phyloP scores from a whole-genome alignment of 345 rosid genomes.

The Leavenworthia alabamica region DNA sequence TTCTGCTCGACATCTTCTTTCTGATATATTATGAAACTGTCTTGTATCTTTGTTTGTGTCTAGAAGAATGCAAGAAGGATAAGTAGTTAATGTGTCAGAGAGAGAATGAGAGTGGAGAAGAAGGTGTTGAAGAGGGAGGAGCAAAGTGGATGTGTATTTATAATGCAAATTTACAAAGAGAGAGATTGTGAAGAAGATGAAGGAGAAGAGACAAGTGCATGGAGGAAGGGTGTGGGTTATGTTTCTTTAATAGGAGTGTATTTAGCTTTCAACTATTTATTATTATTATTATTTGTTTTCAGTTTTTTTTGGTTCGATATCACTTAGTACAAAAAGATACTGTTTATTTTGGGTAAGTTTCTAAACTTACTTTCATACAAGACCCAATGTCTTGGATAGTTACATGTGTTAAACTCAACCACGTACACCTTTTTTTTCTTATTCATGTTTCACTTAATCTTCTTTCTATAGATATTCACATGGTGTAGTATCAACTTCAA shows the following conservation, averaged over 20 bases:
- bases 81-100: constrained; percentile 21
- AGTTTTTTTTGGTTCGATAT: constrained; percentile 4
- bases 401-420: no score
- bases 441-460: constrained; percentile 12
- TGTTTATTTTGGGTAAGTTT: constrained; percentile 30
- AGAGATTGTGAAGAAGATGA: constrained; percentile 19
- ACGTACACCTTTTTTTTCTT: no score
- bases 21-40: no score
- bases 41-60: no score
- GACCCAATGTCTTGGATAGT: no score
- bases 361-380: constrained; percentile 21
- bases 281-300: constrained; percentile 22
- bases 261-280: constrained; percentile 25
- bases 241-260: constrained; percentile 12
- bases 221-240: constrained; percentile 55
- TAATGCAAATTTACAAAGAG: constrained; percentile 26
- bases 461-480: constrained; percentile 18
- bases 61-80: constrained; percentile 8
- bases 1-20: constrained; percentile 68
- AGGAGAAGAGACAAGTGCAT: constrained; percentile 51
- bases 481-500: constrained; percentile 20
- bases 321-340: constrained; percentile 25
- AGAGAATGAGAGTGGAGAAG: constrained; percentile 25
- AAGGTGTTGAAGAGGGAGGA: constrained; percentile 24
- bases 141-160: constrained; percentile 28